Conservation (phyloP, 1,139 yeast species). For the Groenewaldozyma sp. region DNA sequence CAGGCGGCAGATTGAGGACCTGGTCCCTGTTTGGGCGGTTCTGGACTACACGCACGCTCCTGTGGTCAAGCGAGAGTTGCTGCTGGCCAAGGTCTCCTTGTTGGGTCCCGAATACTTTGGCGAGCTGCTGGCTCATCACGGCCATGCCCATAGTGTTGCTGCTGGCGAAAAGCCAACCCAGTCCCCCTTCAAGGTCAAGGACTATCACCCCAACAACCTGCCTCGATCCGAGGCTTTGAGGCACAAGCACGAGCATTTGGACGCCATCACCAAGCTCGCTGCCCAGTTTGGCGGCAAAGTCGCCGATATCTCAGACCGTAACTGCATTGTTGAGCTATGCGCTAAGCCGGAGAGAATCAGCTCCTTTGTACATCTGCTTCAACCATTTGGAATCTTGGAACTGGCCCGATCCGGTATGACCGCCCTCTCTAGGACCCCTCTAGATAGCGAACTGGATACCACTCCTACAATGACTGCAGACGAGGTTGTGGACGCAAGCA, state of each 20-base stretch:
- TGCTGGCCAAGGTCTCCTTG: constrained; percentile 83
- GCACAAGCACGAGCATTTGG: constrained; percentile 84
- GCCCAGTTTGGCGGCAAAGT: constrained; percentile 86
- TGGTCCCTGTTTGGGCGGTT: constrained; percentile 97
- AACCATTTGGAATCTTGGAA: constrained; percentile 93
- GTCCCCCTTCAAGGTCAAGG: constrained; percentile 18
- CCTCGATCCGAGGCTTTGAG: constrained; percentile 89
- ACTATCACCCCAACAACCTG: constrained; percentile 76
- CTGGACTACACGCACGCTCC: constrained; percentile 87
- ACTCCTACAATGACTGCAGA: constrained; percentile 51
- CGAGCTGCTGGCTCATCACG: constrained; percentile 85
- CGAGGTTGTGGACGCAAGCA: constrained; percentile 40
- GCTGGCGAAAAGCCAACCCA: constrained; percentile 22
- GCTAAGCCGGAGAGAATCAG: constrained; percentile 90
- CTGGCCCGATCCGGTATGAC: constrained; percentile 97
- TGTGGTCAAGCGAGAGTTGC: constrained; percentile 80
- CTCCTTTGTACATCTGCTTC: constrained; percentile 76
- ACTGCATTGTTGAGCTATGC: constrained; percentile 85
- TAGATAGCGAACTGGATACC: constrained; percentile 40
- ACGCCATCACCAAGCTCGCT: constrained; percentile 72
- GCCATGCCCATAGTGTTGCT: constrained; percentile 32
- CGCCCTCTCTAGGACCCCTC: constrained; percentile 95
- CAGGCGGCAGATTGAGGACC: constrained; percentile 94
- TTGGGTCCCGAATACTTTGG: constrained; percentile 97
- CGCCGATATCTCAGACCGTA: constrained; percentile 86